These are phyloP conservation scores for Hanseniaspora pseudoguilliermondii DNA, from an alignment of 805 yeast species.

Conservation along the genomic window DNA sequence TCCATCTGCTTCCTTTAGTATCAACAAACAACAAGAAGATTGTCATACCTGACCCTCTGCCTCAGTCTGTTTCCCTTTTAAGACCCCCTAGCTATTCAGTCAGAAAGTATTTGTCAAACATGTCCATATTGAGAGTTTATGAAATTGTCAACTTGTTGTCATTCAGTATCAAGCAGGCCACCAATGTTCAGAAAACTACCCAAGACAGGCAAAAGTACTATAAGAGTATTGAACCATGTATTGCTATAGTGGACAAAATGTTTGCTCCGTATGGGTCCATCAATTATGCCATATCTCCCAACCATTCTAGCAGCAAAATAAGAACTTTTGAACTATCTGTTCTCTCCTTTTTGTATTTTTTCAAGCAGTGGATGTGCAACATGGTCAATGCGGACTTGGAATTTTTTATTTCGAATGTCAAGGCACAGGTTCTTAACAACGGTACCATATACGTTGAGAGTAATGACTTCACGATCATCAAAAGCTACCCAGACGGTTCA, in stretches of 20 bases:
- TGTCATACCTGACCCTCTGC: constrained; percentile 11
- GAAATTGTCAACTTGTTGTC: constrained; percentile 35
- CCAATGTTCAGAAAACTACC: constrained; percentile 27
- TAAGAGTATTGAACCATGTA: constrained; percentile 28
- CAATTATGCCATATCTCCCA: constrained; percentile 33
- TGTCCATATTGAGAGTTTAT: constrained; percentile 39
- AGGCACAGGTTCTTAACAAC: constrained; percentile 41
- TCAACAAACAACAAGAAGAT: constrained; percentile 1
- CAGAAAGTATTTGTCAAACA: constrained; percentile 34
- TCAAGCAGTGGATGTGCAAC: constrained; percentile 40
- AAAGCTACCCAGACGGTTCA: constrained; percentile 58
- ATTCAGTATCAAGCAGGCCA: background rate
- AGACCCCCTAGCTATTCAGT: constrained; percentile 20
- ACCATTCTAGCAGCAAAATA: constrained; percentile 30
- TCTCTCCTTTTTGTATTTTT: constrained; percentile 52
- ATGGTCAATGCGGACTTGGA: constrained; percentile 40
- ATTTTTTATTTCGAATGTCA: constrained; percentile 31
- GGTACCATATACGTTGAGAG: constrained; percentile 45
- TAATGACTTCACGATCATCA: constrained; percentile 36
- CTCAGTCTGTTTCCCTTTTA: constrained; percentile 13
- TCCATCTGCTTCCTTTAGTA: constrained; percentile 1
- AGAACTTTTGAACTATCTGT: constrained; percentile 53
- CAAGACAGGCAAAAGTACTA: constrained; percentile 34
- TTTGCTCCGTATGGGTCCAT: constrained; percentile 42
- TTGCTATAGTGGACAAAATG: constrained; percentile 31